Conservation (phyloP, 164 flowering plant genomes). For the Nelumbo lutea region DNA sequence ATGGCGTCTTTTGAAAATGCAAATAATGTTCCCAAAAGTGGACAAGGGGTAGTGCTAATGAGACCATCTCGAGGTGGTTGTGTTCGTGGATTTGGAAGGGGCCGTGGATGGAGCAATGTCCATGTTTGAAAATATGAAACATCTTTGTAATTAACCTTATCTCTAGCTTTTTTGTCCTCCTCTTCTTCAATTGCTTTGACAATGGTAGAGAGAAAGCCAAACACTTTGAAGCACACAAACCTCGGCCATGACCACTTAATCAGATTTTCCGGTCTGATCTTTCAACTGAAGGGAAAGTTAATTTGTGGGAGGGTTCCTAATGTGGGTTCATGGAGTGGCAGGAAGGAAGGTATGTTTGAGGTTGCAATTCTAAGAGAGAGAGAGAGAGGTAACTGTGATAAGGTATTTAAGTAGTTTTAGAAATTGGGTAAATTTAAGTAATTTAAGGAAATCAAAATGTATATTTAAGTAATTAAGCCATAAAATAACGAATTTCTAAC, state of each 20-base stretch:
- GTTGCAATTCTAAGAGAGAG: slow-evolving; percentile 6
- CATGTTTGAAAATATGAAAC: slow-evolving; percentile 1
- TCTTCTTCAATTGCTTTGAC: slow-evolving; percentile 70
- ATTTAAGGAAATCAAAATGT: no score
- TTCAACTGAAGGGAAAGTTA: neutral
- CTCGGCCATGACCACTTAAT: neutral
- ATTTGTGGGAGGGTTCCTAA: neutral
- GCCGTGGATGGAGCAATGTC: no score
- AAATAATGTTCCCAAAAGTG: no score
- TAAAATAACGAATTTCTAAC: no score
- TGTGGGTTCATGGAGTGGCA: slow-evolving; percentile 1
- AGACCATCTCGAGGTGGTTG: no score
- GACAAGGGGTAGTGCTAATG: no score
- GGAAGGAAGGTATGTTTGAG: slow-evolving; percentile 3
- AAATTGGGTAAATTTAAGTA: no score
- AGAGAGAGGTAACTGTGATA: no score
- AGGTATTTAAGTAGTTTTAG: no score
- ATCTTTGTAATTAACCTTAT: slow-evolving; percentile 62
- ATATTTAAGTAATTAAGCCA: no score
- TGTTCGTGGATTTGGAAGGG: no score
- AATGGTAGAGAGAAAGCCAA: slow-evolving; percentile 57
- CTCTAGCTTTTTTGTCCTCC: slow-evolving; percentile 79
- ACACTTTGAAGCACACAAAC: slow-evolving; percentile 24
- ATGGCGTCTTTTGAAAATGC: no score
- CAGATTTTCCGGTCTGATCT: neutral